Base-by-base conservation (phyloP, 495 filamentous ascomycete genomes). In the Eremomyces bilateralis region DNA sequence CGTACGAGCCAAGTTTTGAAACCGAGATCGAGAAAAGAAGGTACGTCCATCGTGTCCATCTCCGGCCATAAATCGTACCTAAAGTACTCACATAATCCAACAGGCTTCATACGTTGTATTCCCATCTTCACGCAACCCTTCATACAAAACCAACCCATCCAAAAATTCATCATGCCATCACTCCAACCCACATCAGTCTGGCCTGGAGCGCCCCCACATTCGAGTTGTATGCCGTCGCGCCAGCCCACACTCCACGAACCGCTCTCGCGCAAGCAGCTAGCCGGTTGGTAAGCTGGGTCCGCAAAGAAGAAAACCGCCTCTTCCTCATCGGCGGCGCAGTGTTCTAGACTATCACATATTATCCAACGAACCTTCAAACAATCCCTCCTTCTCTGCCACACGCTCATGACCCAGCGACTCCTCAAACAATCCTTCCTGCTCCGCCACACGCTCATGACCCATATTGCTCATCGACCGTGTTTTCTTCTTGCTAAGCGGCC, bases 311-410 rank as follows among this genome's bases (percentile, higher is more conserved):
- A 54, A 81, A 94, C 47, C 62, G 88, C 39, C 48, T 95, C 4
- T 99, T 95, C 50, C 91, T 97, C 32, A 82, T 93, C 48, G 84
- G 84, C 2, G 84, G 84, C 4, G 84, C 82, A 12, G 82, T 88
- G 15, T 58, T 60, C 42, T 58, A 32, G 37, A 13, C 24, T 27
- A n/a, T n/a, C n/a, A n/a, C n/a, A n/a, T n/a, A n/a, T n/a, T n/a
- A n/a, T n/a, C n/a, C n/a, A n/a, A n/a, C n/a, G n/a, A n/a, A n/a
- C n/a, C n/a, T n/a, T n/a, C n/a, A n/a, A n/a, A n/a, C n/a, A n/a
- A n/a, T n/a, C n/a, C n/a, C n/a, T n/a, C n/a, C n/a, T n/a, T n/a
- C n/a, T n/a, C n/a, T n/a, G n/a, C n/a, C n/a, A n/a, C n/a, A n/a
- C n/a, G n/a, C n/a, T n/a, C n/a, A n/a, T n/a, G n/a, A n/a, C n/a